phyloP scores from a whole-genome alignment of 164 flowering plant genomes.

The Magnolia changhungtana region DNA sequence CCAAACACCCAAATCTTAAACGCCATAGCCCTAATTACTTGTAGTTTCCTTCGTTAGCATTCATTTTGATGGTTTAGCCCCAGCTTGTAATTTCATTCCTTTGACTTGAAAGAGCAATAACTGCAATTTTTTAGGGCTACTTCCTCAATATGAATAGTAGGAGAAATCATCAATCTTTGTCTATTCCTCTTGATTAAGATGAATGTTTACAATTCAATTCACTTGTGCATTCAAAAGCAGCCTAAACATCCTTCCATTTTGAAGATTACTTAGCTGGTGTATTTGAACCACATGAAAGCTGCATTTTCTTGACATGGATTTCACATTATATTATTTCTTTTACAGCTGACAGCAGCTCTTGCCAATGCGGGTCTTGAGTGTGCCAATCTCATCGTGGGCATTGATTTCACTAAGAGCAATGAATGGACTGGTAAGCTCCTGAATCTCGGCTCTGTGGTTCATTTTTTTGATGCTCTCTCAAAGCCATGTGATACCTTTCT shows the following conservation, averaged over 20 bases:
- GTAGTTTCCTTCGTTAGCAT: no score
- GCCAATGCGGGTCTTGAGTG: slow-evolving; percentile 61
- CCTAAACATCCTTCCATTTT: no score
- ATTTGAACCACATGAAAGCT: neutral
- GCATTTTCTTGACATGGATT: neutral
- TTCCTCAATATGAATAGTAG: neutral
- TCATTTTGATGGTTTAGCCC: no score
- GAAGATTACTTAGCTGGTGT: no score
- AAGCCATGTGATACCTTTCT: no score
- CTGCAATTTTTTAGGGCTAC: no score
- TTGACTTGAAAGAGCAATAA: no score
- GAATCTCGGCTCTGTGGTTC: neutral
- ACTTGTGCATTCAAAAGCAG: neutral
- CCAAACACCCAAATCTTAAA: no score
- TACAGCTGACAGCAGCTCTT: slow-evolving; percentile 53
- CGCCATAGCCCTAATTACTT: no score
- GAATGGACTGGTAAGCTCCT: slow-evolving; percentile 78
- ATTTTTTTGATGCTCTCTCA: neutral
- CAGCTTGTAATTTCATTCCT: no score
- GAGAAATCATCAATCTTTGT: neutral
- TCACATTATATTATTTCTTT: neutral
- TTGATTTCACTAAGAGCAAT: slow-evolving; percentile 94
- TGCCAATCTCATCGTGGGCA: slow-evolving; percentile 88
- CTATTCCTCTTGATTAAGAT: neutral
- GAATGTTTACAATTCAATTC: neutral